phyloP scores from a whole-genome alignment of 2,329 filamentous ascomycete species.

The Eutypella sp. region DNA sequence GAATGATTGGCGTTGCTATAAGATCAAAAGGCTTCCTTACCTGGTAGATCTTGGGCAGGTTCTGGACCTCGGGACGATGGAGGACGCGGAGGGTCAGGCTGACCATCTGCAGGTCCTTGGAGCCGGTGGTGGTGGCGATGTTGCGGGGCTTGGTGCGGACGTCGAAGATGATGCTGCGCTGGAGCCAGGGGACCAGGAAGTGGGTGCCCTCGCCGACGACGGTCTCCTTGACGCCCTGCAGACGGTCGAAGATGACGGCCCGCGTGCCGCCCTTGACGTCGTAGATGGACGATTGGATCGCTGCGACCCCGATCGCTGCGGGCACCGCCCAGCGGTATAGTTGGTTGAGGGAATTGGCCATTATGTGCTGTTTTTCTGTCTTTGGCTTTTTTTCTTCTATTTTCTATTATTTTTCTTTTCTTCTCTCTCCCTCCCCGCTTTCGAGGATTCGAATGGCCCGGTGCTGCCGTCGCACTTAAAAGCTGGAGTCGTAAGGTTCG shows the following conservation, averaged over 20 bases:
- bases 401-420: slow-evolving; percentile 6
- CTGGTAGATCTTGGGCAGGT: slow-evolving; percentile 97
- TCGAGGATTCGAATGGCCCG: background rate
- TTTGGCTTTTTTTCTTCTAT: slow-evolving; percentile 1
- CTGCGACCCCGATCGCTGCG: slow-evolving; percentile 59
- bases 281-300: slow-evolving; percentile 81
- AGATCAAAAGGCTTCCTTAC: slow-evolving; percentile 49
- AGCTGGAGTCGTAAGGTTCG: no score
- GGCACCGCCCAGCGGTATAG: slow-evolving; percentile 70
- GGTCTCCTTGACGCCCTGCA: slow-evolving; percentile 85
- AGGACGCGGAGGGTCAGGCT: slow-evolving; percentile 94
- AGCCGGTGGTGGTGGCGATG: slow-evolving; percentile 94
- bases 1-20: no score
- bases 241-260: slow-evolving; percentile 95
- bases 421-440: background rate
- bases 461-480: background rate
- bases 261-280: slow-evolving; percentile 93
- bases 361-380: no score
- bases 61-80: slow-evolving; percentile 88
- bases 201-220: slow-evolving; percentile 96
- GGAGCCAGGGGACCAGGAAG: slow-evolving; percentile 92
- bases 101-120: slow-evolving; percentile 99
- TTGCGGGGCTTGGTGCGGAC: slow-evolving; percentile 96
- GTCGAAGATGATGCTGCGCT: slow-evolving; percentile 91
- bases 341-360: slow-evolving; percentile 55